These are phyloP conservation scores for Tranzscheliella williamsii DNA, from an alignment of 1,284 basidiomycete species.

Conservation along the genomic window DNA sequence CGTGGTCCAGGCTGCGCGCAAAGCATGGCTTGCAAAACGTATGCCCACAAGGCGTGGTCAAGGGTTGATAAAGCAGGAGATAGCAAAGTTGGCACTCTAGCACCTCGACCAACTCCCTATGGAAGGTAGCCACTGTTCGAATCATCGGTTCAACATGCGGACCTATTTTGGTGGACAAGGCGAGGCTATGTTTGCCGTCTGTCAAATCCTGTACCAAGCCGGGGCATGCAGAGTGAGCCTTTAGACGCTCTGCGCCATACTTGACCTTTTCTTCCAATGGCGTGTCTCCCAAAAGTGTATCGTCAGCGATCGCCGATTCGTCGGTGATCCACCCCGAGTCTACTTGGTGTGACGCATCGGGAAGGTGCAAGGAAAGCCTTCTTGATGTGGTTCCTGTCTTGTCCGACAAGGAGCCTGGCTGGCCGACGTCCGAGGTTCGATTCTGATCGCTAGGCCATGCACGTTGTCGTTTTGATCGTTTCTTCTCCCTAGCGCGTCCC, in stretches of 20 bases:
- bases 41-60: slow-evolving; percentile 92
- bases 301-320: slow-evolving; percentile 4
- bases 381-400: too few species aligned
- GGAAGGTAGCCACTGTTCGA: slow-evolving; percentile 38
- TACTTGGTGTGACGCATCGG: slow-evolving; percentile 4
- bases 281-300: background rate
- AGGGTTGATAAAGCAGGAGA: slow-evolving; percentile 77
- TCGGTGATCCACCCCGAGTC: slow-evolving; percentile 33
- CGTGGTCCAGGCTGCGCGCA: slow-evolving; percentile 84
- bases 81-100: slow-evolving; percentile 90
- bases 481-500: slow-evolving; percentile 16
- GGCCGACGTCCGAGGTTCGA: background rate
- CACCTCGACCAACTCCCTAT: slow-evolving; percentile 70
- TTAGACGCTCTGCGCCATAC: background rate
- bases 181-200: slow-evolving; percentile 17
- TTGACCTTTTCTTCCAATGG: background rate
- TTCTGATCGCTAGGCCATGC: slow-evolving; percentile 14
- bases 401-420: background rate
- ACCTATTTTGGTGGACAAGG: slow-evolving; percentile 16
- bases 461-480: slow-evolving; percentile 17
- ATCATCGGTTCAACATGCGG: slow-evolving; percentile 28
- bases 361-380: too few species aligned
- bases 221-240: background rate
- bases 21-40: slow-evolving; percentile 89
- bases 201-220: background rate